Conservation (phyloP, 1,139 yeast species). For the Starmera stellimalicola region DNA sequence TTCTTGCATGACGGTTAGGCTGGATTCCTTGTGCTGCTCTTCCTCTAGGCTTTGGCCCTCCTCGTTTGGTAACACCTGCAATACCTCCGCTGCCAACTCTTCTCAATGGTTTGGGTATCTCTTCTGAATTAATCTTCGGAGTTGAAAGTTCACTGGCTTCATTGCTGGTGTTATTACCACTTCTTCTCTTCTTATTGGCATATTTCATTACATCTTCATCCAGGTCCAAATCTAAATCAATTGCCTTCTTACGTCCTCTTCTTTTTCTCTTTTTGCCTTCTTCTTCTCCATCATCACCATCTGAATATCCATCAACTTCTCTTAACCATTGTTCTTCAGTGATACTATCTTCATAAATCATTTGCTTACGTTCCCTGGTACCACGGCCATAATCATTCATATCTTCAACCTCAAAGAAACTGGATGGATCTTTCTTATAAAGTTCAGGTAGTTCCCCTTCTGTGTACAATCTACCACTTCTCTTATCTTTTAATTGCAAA, state of each 20-base stretch:
- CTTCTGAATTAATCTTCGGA: conserved; percentile 5
- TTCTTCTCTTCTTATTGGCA: conserved; percentile 16
- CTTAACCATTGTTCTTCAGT: conserved; percentile 75
- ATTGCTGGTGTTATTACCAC: conserved; percentile 10
- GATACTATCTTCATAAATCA: conserved; percentile 54
- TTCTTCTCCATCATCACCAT: conserved; percentile 16
- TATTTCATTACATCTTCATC: conserved; percentile 5
- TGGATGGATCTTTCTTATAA: conserved; percentile 58
- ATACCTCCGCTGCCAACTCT: conserved; percentile 10
- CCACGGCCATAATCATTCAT: conserved; percentile 45
- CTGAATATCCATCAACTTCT: conserved; percentile 38
- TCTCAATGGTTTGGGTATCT: conserved; percentile 8
- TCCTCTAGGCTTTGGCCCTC: conserved; percentile 14
- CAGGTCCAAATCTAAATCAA: conserved; percentile 8
- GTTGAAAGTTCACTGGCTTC: conserved; percentile 5
- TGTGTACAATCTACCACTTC: conserved; percentile 46
- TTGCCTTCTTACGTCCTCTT: conserved; percentile 8
- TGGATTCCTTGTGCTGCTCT: conserved; percentile 19
- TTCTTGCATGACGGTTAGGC: conserved; percentile 29
- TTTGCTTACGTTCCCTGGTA: conserved; percentile 53
- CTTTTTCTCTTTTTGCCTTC: conserved; percentile 11
- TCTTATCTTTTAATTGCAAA: conserved; percentile 41
- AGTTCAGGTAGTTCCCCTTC: conserved; percentile 60
- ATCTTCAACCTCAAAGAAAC: conserved; percentile 37
- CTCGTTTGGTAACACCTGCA: background rate